phyloP scores from a whole-genome alignment of 805 yeast species.

The Ogataea henricii region DNA sequence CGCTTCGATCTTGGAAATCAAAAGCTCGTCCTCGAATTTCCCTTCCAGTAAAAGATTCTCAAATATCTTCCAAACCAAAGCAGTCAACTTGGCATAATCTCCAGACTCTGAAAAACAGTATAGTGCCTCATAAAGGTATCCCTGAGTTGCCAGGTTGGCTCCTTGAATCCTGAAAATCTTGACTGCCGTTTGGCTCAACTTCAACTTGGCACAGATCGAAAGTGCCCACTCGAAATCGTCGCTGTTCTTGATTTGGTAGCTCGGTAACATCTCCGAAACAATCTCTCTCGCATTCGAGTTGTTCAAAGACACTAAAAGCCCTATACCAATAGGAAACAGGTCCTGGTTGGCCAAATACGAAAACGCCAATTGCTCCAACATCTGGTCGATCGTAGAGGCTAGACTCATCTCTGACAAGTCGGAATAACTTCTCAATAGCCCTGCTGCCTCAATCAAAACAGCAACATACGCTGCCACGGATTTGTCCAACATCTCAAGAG shows the following conservation, averaged over 20 bases:
- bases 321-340: constrained; percentile 69
- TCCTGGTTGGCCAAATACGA: constrained; percentile 53
- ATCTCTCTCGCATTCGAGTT: constrained; percentile 45
- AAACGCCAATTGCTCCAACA: constrained; percentile 56
- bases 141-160: constrained; percentile 26
- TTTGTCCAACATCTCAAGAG: constrained; percentile 59
- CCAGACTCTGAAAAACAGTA: constrained; percentile 65
- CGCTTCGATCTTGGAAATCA: constrained; percentile 30
- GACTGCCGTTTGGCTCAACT: constrained; percentile 57
- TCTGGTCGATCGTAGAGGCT: constrained; percentile 32
- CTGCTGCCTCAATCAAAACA: constrained; percentile 63
- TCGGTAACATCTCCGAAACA: constrained; percentile 60
- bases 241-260: constrained; percentile 60
- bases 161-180: constrained; percentile 59
- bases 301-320: constrained; percentile 53
- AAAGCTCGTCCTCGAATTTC: constrained; percentile 50
- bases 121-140: constrained; percentile 57
- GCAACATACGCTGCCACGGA: constrained; percentile 66
- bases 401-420: constrained; percentile 20
- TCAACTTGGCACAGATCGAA: constrained; percentile 69
- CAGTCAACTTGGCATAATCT: constrained; percentile 52
- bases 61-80: constrained; percentile 60
- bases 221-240: constrained; percentile 82
- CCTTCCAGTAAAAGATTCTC: constrained; percentile 58
- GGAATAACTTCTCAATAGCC: constrained; percentile 47